Base-by-base conservation (phyloP, 345 rosid genomes). In the Aquilaria sinensis region DNA sequence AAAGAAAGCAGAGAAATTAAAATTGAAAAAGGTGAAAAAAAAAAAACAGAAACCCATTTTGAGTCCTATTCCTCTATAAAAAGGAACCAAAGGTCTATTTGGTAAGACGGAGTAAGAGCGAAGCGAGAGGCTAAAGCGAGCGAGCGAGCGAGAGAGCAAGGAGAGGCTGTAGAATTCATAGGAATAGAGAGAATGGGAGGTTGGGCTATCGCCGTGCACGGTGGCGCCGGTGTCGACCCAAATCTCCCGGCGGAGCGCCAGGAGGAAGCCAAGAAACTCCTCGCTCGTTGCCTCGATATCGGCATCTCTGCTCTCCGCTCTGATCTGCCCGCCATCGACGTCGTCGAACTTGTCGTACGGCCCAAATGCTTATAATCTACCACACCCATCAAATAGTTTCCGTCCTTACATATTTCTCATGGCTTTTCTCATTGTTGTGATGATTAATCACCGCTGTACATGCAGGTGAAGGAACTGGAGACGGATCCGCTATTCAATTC, bases 201-300 rank as follows among this genome's bases (percentile, higher is more conserved):
- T 8, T 90, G 99, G 97, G 99, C 99, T 48, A 93, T 93, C 11
- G 99, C 97, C 14, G 87, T 93, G 78, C 99, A 93, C 60, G 99
- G 99, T 13, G 99, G 99, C 76, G 97, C 99, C 31, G 99, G 97
- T 29, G 81, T 93, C n/a, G 99, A 93, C 78, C 97, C 99, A 0
- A 88, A 86, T 71, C 96, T 93, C 72, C 97, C 97, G 5, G 66
- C 49, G 0, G 81, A 86, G 56, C 75, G 94, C 43, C 99, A 90
- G 56, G 96, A 93, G 64, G 77, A 82, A 57, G 99, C 99, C 41
- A 93, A 88, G 70, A 67, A 71, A 70, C 96, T 93, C 78, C 83
- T 93, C 66, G 70, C 84, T 63, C 97, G 86, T 54, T 90, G 99
- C 81, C 97, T 93, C 31, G 73, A 88, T 65, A 73, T 93, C 8